These are phyloP conservation scores for Brachypodium distachyon DNA, from an alignment of 202 grass and related monocot genomes.

Conservation along the genomic window DNA sequence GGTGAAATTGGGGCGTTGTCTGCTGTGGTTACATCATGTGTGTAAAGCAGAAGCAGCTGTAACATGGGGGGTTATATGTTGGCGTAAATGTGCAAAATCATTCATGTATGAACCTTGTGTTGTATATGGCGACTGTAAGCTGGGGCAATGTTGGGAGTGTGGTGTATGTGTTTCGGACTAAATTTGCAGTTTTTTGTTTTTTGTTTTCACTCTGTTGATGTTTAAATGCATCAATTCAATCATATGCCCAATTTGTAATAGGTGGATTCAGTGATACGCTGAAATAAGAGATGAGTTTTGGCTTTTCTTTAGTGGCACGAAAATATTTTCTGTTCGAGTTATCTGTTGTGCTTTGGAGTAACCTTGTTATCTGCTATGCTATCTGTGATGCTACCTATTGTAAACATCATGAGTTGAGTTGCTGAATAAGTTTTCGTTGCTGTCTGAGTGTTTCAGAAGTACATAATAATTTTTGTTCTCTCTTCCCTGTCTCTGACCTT, in stretches of 20 bases:
- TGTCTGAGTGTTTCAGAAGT: not conserved
- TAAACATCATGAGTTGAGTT: not conserved
- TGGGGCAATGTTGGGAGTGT: not conserved
- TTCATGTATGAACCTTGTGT: conserved; percentile 17
- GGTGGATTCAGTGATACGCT: not conserved
- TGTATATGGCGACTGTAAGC: not conserved
- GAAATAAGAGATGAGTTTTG: not conserved
- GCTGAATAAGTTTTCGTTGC: not conserved
- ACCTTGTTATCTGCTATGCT: not conserved
- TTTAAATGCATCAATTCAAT: not conserved
- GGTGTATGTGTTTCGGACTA: not conserved
- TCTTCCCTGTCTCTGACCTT: not conserved
- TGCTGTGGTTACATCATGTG: not conserved
- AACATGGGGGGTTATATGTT: conserved; percentile 5
- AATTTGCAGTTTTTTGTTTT: not conserved
- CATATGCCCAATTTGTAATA: not conserved
- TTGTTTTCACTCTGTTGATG: not conserved
- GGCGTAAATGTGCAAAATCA: conserved; percentile 6
- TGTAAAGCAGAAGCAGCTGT: conserved; percentile 15
- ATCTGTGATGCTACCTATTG: not conserved
- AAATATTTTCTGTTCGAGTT: not conserved
- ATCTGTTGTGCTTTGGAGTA: not conserved
- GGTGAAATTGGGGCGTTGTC: not conserved
- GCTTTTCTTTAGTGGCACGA: not conserved
- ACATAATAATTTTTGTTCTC: not conserved